These are phyloP conservation scores for Cladophialophora bantiana DNA, from an alignment of 2,329 filamentous ascomycete species.

Conservation along the genomic window DNA sequence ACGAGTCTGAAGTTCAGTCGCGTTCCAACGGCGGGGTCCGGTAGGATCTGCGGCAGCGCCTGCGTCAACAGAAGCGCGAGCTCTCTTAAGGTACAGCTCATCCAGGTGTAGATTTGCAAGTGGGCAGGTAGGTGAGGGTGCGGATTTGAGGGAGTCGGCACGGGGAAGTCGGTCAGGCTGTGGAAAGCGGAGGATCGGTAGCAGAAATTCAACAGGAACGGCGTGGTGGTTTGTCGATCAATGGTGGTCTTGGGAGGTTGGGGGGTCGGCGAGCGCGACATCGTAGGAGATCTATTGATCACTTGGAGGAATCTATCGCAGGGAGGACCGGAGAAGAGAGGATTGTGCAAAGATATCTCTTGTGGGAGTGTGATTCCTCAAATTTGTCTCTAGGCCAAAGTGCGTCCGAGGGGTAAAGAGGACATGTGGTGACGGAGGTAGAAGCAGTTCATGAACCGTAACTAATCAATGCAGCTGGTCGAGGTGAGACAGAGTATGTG, in stretches of 20 bases:
- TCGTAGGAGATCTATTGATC: constrained; percentile 8
- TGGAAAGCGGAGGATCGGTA: constrained; percentile 78
- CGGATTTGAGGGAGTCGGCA: constrained; percentile 60
- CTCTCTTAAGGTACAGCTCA: constrained; percentile 79
- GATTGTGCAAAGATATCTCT: no score
- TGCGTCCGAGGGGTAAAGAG: no score
- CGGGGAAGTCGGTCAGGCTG: constrained; percentile 53
- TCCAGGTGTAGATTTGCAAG: constrained; percentile 86
- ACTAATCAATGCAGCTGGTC: no score
- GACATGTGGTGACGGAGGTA: no score
- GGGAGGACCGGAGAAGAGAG: no score
- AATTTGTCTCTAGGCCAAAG: no score
- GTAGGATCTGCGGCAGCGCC: constrained; percentile 72
- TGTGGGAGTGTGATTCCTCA: no score
- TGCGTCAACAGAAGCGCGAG: constrained; percentile 78
- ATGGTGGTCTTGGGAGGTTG: constrained; percentile 45
- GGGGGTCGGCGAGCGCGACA: constrained; percentile 39
- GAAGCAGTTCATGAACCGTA: no score
- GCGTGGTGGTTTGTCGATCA: constrained; percentile 74
- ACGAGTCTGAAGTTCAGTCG: constrained; percentile 87
- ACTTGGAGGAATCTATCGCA: no score
- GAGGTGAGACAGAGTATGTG: no score
- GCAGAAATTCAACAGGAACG: constrained; percentile 86
- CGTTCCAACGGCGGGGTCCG: constrained; percentile 73
- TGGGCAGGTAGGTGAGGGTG: constrained; percentile 66